Evolutionary conservation across 164 flowering plant species (phyloP).

Genomic region (Tinospora cordifolia): DNA sequence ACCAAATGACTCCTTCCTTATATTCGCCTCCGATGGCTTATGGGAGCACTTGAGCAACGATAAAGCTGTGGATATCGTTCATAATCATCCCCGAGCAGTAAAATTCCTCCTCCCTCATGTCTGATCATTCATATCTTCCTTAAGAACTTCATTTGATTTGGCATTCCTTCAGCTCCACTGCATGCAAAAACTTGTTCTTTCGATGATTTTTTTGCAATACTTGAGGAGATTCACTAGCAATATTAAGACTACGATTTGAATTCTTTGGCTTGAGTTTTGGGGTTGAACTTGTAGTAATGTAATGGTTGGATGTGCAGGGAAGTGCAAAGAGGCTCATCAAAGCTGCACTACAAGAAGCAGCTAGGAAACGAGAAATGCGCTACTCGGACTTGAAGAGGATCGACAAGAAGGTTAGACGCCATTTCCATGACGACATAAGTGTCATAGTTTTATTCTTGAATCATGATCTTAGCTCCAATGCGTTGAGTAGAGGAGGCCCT

Average conservation of each 20-base stretch:
- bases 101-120: slow-evolving; percentile 18
- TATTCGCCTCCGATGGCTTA: slow-evolving; percentile 89
- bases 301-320: slow-evolving; percentile 36
- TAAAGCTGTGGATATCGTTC: slow-evolving; percentile 70
- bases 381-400: slow-evolving; percentile 59
- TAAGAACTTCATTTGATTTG: too few relatives aligned
- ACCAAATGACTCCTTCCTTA: slow-evolving; percentile 67
- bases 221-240: neutral
- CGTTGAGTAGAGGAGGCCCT: slow-evolving; percentile 31
- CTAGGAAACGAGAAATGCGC: slow-evolving; percentile 68
- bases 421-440: slow-evolving; percentile 76
- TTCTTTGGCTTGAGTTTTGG: slow-evolving; percentile 9
- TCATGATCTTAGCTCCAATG: slow-evolving; percentile 47
- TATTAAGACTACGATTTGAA: neutral
- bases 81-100: slow-evolving; percentile 64
- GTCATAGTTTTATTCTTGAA: slow-evolving; percentile 64
- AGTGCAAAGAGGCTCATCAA: slow-evolving; percentile 66
- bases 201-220: too few relatives aligned
- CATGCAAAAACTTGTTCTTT: too few relatives aligned
- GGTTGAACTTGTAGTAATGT: neutral
- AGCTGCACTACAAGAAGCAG: slow-evolving; percentile 79
- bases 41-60: slow-evolving; percentile 91
- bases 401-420: slow-evolving; percentile 66
- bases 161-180: too few relatives aligned
- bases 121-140: neutral